These are phyloP conservation scores for Ascomycota sp. DNA, from an alignment of 2,329 filamentous ascomycete species.

Conservation along the genomic window DNA sequence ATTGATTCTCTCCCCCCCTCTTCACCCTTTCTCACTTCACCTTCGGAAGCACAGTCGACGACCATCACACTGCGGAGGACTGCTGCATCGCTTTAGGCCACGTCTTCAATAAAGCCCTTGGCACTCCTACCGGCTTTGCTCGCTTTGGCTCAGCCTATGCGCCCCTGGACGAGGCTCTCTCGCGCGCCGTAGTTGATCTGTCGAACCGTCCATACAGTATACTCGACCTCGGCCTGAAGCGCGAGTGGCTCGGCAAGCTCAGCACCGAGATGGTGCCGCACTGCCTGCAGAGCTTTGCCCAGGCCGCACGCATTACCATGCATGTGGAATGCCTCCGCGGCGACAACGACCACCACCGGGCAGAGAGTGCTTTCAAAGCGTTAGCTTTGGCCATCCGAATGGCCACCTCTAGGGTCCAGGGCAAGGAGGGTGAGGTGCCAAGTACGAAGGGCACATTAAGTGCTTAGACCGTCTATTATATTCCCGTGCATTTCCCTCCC, in stretches of 20 bases:
- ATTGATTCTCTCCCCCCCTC: no score
- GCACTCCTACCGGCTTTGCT: conserved; percentile 58
- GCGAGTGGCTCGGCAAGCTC: conserved; percentile 86
- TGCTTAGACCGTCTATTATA: conserved; percentile 16
- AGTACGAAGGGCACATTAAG: conserved; percentile 88
- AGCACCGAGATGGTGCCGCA: conserved; percentile 96
- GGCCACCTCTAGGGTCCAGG: conserved; percentile 55
- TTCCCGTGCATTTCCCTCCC: not conserved
- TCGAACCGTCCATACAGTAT: conserved; percentile 80
- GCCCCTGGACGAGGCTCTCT: conserved; percentile 87
- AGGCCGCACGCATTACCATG: conserved; percentile 75
- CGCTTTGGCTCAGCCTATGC: conserved; percentile 85
- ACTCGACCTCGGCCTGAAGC: conserved; percentile 61
- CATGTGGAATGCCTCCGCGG: conserved; percentile 87
- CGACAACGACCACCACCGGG: conserved; percentile 86
- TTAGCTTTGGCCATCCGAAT: conserved; percentile 66
- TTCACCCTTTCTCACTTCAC: no score
- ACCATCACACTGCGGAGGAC: conserved; percentile 96
- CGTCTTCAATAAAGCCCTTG: conserved; percentile 66
- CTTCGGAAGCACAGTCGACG: conserved; percentile 46
- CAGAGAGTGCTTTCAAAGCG: conserved; percentile 95
- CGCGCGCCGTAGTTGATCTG: conserved; percentile 81
- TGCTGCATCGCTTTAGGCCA: conserved; percentile 76
- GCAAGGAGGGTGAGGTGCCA: conserved; percentile 77
- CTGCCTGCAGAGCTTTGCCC: conserved; percentile 83